These are phyloP conservation scores for Westerdykella ornata DNA, from an alignment of 2,329 filamentous ascomycete genomes.

Conservation along the genomic window DNA sequence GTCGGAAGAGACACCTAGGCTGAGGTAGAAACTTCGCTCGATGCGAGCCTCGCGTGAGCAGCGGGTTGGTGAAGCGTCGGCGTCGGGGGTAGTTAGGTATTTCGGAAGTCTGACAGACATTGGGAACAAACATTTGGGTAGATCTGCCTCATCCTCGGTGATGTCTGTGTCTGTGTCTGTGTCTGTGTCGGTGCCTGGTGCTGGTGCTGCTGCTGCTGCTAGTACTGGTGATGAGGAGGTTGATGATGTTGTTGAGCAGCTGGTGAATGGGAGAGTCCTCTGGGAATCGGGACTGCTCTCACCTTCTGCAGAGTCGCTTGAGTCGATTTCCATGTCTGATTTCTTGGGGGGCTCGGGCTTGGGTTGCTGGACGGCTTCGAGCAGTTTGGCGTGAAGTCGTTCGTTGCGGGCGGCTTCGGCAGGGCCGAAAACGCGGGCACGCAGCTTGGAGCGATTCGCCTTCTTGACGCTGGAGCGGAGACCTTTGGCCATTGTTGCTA, in stretches of 20 bases:
- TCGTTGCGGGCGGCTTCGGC: conserved; percentile 71
- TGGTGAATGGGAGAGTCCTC: background rate
- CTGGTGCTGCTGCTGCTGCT: too few species aligned
- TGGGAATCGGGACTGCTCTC: too few species aligned
- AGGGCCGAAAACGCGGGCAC: conserved; percentile 76
- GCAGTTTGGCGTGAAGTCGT: conserved; percentile 76
- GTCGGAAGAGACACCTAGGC: conserved; percentile 37
- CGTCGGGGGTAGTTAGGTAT: conserved; percentile 13
- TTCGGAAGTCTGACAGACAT: conserved; percentile 25
- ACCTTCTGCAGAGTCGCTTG: conserved; percentile 38
- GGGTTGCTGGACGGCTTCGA: conserved; percentile 70
- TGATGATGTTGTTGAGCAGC: background rate
- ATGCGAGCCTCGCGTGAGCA: conserved; percentile 14
- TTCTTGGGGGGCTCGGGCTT: conserved; percentile 48
- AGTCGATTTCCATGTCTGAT: conserved; percentile 44
- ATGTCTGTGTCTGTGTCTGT: conserved; percentile 7
- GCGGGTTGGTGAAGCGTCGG: conserved; percentile 4
- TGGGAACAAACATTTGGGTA: conserved; percentile 29
- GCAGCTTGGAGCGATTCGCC: conserved; percentile 74
- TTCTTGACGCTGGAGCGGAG: conserved; percentile 72
- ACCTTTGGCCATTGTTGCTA: conserved; percentile 81
- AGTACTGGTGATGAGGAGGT: conserved; percentile 4
- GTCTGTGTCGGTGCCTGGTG: background rate
- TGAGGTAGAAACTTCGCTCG: conserved; percentile 32
- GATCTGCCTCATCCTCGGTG: conserved; percentile 18